Evolutionary conservation across 306 rosid species (phyloP).

Genomic region (Begonia loranthoides): DNA sequence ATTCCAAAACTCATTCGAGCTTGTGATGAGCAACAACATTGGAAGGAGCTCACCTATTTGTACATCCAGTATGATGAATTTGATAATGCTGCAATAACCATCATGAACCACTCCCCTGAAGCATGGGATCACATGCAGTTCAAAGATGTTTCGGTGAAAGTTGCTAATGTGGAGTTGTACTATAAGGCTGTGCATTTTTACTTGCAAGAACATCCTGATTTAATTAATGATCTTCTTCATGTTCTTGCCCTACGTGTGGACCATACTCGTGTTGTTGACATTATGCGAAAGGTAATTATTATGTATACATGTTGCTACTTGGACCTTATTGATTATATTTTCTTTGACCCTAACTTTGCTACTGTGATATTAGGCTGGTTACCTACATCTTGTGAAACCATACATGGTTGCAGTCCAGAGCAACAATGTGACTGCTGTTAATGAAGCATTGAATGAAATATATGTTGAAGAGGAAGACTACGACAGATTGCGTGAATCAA

Average conservation of each 20-base stretch:
- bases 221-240: conserved; percentile 88
- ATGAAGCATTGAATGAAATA: conserved; percentile 93
- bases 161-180: conserved; percentile 90
- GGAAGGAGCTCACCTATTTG: conserved; percentile 93
- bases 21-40: conserved; percentile 97
- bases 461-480: conserved; percentile 99
- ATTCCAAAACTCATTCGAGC: conserved; percentile 97
- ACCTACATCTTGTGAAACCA: conserved; percentile 93
- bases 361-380: conserved; percentile 62
- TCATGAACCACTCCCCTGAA: conserved; percentile 98
- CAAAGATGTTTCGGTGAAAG: conserved; percentile 85
- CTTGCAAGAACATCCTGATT: conserved; percentile 98
- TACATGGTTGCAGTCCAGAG: conserved; percentile 99
- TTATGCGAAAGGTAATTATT: conserved; percentile 81
- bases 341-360: neutral
- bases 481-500: conserved; percentile 93
- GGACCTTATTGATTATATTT: neutral
- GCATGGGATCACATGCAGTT: conserved; percentile 99
- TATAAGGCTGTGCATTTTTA: conserved; percentile 97
- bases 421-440: conserved; percentile 92
- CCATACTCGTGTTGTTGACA: conserved; percentile 97
- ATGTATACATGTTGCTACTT: conserved; percentile 3
- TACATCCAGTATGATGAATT: conserved; percentile 96
- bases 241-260: conserved; percentile 98
- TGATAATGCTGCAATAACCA: conserved; percentile 96